Base-by-base conservation (phyloP, 2,329 filamentous ascomycete species). In the Monosporascus sp. region DNA sequence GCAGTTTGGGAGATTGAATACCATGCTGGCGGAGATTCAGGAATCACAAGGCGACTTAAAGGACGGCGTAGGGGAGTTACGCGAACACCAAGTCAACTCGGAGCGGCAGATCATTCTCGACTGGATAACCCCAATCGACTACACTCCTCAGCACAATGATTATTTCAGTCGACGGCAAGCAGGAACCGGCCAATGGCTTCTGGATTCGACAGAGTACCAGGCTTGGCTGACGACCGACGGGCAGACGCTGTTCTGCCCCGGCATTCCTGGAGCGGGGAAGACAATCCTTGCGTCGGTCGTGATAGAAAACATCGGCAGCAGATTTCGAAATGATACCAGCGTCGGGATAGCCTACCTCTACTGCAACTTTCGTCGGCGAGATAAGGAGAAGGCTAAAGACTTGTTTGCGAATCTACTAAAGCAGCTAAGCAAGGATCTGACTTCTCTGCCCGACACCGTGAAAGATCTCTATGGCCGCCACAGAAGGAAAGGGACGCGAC, bases 201-300 rank as follows among this genome's bases (percentile, higher is more conserved):
- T 61, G 11, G 31, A 57, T 15, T 56, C 48, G 0, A 3, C 35
- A 37, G 35, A 56, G 20, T 60, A 56, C 20, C 53, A 45, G 18
- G 17, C 11, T 2, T 62, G 57, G 59, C 15, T 58, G 17, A 31
- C 41, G 8, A 2, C 52, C 0, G 56, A 58, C 1, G 55, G 68
- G 20, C 69, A 3, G 75, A 76, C 20, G 20, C 20, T 22, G 20
- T 22, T 22, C 20, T 22, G 20, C 20, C 20, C 20, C 20, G 20
- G 20, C 0, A 75, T 76, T 17, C 76, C 76, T 1, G 76, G 77
- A 8, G 72, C 75, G 0, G 75, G 77, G 0, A 81, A 80, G 60
- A 79, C 76, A 0, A 74, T 78, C 7, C 53, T 77, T 1, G 62
- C 73, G 0, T 69, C 75, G 0, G 69, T 72, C 17, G 68, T 75